Conservation (phyloP, 148 eudicot species). For the Rhododendron simsii region DNA sequence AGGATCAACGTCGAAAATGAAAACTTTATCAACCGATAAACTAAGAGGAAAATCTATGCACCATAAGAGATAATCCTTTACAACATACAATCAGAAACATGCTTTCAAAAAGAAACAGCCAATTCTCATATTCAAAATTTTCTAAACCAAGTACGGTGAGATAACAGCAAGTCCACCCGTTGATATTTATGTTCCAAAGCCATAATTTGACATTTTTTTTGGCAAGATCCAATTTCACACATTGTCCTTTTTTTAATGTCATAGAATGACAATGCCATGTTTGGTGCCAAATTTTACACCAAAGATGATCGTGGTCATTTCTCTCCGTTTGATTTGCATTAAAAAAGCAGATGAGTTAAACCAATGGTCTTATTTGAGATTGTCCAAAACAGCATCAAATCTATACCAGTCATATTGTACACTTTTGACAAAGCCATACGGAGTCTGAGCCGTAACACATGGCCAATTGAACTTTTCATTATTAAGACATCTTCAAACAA, state of each 20-base stretch:
- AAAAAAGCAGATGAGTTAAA: not conserved
- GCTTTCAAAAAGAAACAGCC: too few species aligned
- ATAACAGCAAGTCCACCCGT: not conserved
- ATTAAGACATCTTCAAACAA: not conserved
- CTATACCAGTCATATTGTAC: too few species aligned
- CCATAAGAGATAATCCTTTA: too few species aligned
- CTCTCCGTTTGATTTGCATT: not conserved
- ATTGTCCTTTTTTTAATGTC: not conserved
- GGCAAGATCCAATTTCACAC: not conserved
- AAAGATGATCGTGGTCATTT: not conserved
- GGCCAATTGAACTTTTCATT: not conserved
- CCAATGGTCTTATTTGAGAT: not conserved
- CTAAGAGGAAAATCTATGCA: too few species aligned
- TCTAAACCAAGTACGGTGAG: too few species aligned
- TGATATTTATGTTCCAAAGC: not conserved
- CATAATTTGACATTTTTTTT: not conserved
- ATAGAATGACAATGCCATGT: not conserved
- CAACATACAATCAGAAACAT: too few species aligned
- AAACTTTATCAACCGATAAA: too few species aligned
- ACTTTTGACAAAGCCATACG: not conserved
- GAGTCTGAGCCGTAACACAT: not conserved
- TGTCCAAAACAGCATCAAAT: not conserved
- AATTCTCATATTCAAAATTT: too few species aligned
- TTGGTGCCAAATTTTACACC: not conserved
- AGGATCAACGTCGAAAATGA: too few species aligned